Evolutionary conservation across 139 green algal species (phyloP).

Genomic region (Dunaliella primolecta): DNA sequence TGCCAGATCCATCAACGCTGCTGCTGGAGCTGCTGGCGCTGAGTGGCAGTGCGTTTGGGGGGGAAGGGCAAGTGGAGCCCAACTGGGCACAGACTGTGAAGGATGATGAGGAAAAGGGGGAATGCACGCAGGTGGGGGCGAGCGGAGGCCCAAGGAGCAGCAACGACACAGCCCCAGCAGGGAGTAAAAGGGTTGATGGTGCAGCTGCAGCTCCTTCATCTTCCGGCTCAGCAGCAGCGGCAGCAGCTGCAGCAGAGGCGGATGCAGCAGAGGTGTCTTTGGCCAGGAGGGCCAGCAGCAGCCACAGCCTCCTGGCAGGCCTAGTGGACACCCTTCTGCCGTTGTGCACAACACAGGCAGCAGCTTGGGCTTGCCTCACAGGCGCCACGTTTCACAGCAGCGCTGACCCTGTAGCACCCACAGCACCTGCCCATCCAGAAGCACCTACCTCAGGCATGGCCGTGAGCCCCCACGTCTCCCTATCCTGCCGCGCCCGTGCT

Average conservation of each 20-base stretch:
- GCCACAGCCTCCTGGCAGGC: background rate
- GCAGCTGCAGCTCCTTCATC: too few relatives aligned
- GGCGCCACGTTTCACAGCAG: background rate
- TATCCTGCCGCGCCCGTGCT: background rate
- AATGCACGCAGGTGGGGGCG: background rate
- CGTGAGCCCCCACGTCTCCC: background rate
- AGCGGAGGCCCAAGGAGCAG: background rate
- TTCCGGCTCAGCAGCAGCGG: too few relatives aligned
- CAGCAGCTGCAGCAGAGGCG: background rate
- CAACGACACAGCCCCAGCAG: too few relatives aligned
- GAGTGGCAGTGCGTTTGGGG: background rate
- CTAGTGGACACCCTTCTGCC: background rate
- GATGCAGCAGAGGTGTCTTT: background rate
- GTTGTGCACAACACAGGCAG: background rate
- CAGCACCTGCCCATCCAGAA: background rate
- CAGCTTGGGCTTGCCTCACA: background rate
- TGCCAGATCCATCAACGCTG: conserved; percentile 30
- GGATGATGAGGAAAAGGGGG: too few relatives aligned
- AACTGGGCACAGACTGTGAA: too few relatives aligned
- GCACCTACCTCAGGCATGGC: background rate
- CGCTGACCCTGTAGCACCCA: too few relatives aligned
- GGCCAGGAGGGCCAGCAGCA: background rate
- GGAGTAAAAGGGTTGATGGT: too few relatives aligned
- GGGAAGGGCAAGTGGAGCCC: background rate
- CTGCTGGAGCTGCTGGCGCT: conserved; percentile 28